phyloP scores from a whole-genome alignment of 306 rosid species.

The Acacia confusa region DNA sequence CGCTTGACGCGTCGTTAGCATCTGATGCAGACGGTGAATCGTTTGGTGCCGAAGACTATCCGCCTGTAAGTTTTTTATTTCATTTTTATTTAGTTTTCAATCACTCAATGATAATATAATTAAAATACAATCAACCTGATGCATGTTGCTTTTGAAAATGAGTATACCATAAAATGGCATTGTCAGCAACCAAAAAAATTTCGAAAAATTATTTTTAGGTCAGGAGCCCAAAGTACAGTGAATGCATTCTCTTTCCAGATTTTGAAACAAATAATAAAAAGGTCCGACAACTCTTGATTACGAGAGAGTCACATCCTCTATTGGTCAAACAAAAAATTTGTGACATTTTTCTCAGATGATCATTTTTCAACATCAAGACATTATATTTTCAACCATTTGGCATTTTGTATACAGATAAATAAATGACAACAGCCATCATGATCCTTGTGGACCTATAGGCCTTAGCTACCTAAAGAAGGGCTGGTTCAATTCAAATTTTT shows the following conservation, averaged over 20 bases:
- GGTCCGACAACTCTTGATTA: neutral
- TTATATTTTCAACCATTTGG: slow-evolving; percentile 35
- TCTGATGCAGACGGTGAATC: slow-evolving; percentile 64
- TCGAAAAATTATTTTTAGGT: neutral
- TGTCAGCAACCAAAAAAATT: neutral
- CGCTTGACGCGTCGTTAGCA: slow-evolving; percentile 84
- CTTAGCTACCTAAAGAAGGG: neutral
- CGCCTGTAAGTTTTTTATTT: slow-evolving; percentile 57
- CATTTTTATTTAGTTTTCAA: neutral
- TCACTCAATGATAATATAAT: neutral
- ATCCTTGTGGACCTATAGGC: neutral
- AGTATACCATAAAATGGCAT: neutral
- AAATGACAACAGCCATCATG: slow-evolving; percentile 18
- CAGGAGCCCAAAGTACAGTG: slow-evolving; percentile 4
- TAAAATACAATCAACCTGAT: neutral
- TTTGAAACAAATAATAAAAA: slow-evolving; percentile 16
- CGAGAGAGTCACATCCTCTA: neutral
- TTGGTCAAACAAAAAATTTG: neutral
- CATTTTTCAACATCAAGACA: slow-evolving; percentile 24
- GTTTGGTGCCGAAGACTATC: slow-evolving; percentile 81
- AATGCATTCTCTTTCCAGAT: slow-evolving; percentile 18
- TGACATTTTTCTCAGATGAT: slow-evolving; percentile 16
- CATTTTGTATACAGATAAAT: slow-evolving; percentile 18
- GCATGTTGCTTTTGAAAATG: neutral
- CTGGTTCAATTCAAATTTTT: slow-evolving; percentile 6